Percentiles rank a stretch among this genome's conserved stretches.
Evolutionary conservation across 352 stramenopile genomes (phyloP).

Genomic region (Globisporangium barbulae): DNA sequence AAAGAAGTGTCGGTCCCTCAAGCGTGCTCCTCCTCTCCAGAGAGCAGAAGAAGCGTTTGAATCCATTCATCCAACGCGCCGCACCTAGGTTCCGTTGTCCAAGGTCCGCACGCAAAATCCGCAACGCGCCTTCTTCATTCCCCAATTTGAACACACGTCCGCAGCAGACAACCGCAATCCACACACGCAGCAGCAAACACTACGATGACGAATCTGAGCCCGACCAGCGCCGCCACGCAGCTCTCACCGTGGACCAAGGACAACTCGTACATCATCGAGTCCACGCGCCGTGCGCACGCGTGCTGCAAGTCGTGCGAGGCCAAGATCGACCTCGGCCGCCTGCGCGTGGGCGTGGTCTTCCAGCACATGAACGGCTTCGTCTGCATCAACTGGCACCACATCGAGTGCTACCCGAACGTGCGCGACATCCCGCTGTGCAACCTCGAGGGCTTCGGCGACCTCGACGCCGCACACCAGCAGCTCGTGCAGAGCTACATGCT

Average conservation of each 20-base stretch:
- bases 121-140: constrained; percentile 7
- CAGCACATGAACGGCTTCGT: constrained; percentile 81
- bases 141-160: constrained; percentile 13
- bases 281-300: constrained; percentile 57
- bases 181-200: background rate
- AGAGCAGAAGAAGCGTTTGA: constrained; percentile 5
- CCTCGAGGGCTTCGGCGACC: constrained; percentile 69
- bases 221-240: constrained; percentile 26
- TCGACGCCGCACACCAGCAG: constrained; percentile 52
- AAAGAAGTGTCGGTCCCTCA: background rate
- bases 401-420: constrained; percentile 73
- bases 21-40: background rate
- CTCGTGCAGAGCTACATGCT: constrained; percentile 50
- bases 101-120: background rate
- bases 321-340: constrained; percentile 58
- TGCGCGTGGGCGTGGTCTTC: constrained; percentile 76
- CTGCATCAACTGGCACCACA: constrained; percentile 84
- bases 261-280: constrained; percentile 79
- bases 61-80: constrained; percentile 9
- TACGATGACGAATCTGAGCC: constrained; percentile 22
- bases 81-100: background rate
- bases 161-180: background rate
- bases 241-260: constrained; percentile 68
- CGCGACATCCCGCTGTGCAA: constrained; percentile 51
- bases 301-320: constrained; percentile 76